Conservation (phyloP, 257 asterid species). For the Marsdenia floribunda region DNA sequence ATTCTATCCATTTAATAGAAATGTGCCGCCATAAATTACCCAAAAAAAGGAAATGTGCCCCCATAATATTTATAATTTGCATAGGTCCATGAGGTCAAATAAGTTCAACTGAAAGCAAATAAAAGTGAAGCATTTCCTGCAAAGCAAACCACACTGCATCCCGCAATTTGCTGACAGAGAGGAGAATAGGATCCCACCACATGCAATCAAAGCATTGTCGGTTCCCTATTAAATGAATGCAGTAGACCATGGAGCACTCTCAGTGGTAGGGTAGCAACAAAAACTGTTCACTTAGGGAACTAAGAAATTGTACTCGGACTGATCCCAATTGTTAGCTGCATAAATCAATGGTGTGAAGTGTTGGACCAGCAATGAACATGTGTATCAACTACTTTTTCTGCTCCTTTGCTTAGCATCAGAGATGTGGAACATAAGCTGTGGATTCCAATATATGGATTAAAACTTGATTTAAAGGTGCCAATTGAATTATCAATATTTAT, state of each 20-base stretch:
- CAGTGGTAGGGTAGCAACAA: background rate
- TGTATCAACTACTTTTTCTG: constrained; percentile 34
- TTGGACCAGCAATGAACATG: constrained; percentile 12
- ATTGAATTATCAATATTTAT: constrained; percentile 6
- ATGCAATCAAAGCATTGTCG: background rate
- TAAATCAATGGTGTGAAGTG: background rate
- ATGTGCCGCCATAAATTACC: too few relatives aligned
- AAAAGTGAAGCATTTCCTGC: background rate
- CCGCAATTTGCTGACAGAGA: background rate
- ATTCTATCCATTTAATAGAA: too few relatives aligned
- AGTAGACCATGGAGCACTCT: background rate
- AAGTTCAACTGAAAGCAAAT: background rate
- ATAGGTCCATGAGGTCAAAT: background rate
- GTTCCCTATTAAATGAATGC: background rate
- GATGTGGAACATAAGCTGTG: constrained; percentile 93
- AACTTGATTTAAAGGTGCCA: constrained; percentile 13
- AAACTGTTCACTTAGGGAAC: background rate
- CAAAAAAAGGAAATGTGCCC: too few relatives aligned
- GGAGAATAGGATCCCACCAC: background rate
- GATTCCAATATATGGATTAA: constrained; percentile 14
- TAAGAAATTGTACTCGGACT: background rate
- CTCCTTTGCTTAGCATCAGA: constrained; percentile 63
- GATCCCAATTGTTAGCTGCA: background rate
- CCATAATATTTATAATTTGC: background rate
- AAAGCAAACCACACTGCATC: background rate